Percentiles rank a stretch among this genome's conserved stretches.
Conservation (phyloP, 108 stramenopile species). For the Nitzschia sp. region DNA sequence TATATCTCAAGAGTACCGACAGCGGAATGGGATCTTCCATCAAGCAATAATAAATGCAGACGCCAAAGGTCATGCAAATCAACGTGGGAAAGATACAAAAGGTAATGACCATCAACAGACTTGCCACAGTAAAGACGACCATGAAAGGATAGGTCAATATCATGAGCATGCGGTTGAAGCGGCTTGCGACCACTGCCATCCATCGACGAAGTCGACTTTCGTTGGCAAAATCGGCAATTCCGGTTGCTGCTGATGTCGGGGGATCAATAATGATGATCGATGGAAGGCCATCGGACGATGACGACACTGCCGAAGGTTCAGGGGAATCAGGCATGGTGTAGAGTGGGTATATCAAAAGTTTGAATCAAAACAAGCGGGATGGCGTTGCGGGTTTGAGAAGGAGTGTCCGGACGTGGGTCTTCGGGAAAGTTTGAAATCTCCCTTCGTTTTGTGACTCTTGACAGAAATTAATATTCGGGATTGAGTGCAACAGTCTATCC, state of each 20-base stretch:
- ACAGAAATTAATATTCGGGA: too few relatives aligned
- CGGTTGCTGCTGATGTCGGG: not conserved
- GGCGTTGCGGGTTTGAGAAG: too few relatives aligned
- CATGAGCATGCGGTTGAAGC: slow-evolving; percentile 4
- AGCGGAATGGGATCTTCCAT: slow-evolving; percentile 29
- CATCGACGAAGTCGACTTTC: not conserved
- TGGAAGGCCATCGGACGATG: not conserved
- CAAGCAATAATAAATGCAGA: slow-evolving; percentile 32
- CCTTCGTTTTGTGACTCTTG: too few relatives aligned
- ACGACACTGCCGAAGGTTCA: not conserved
- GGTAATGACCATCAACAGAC: slow-evolving; percentile 10
- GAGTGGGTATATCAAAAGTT: too few relatives aligned
- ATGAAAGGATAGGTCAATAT: slow-evolving; percentile 22
- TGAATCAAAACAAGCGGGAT: too few relatives aligned
- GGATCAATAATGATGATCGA: too few relatives aligned
- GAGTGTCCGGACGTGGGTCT: too few relatives aligned
- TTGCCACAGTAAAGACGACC: slow-evolving; percentile 8
- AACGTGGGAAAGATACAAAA: slow-evolving; percentile 35
- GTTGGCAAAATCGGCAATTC: not conserved
- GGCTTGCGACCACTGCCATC: not conserved
- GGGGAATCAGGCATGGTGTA: not conserved
- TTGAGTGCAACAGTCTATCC: too few relatives aligned
- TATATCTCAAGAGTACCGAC: slow-evolving; percentile 14
- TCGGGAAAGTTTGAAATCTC: too few relatives aligned
- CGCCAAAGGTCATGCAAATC: slow-evolving; percentile 4